Evolutionary conservation across 176 grass and related monocot species (phyloP).

Genomic region (Paspalum notatum): DNA sequence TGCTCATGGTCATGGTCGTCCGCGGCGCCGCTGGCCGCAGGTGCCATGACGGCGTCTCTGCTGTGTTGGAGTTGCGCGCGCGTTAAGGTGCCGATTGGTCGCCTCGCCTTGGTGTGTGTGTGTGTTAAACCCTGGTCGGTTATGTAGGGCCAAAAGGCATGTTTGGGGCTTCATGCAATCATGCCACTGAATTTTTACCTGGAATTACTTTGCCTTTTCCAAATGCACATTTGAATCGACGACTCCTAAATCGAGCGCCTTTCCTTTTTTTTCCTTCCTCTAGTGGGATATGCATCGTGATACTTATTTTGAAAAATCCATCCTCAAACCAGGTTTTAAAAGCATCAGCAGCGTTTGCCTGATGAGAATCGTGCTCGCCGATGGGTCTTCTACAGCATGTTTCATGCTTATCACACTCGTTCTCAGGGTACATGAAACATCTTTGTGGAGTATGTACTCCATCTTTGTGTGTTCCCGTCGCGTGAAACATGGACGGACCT

Average conservation of each 20-base stretch:
- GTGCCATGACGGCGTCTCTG: slow-evolving; percentile 27
- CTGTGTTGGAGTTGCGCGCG: background rate
- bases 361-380: too few relatives aligned
- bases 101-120: slow-evolving; percentile 6
- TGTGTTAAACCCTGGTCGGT: background rate
- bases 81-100: background rate
- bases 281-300: too few relatives aligned
- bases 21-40: slow-evolving; percentile 16
- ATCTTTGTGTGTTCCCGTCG: too few relatives aligned
- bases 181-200: background rate
- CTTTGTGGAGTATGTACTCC: too few relatives aligned
- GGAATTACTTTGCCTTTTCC: background rate
- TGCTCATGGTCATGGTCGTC: slow-evolving; percentile 73
- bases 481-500: too few relatives aligned
- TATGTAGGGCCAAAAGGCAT: slow-evolving; percentile 24
- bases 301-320: too few relatives aligned
- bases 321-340: too few relatives aligned
- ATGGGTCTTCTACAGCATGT: too few relatives aligned
- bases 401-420: too few relatives aligned
- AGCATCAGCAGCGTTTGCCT: too few relatives aligned
- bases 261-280: too few relatives aligned
- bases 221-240: background rate
- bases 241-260: background rate
- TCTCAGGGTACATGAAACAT: too few relatives aligned
- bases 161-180: background rate